These are phyloP conservation scores for Parastagonospora avenae DNA, from an alignment of 2,329 filamentous ascomycete species.

Conservation along the genomic window DNA sequence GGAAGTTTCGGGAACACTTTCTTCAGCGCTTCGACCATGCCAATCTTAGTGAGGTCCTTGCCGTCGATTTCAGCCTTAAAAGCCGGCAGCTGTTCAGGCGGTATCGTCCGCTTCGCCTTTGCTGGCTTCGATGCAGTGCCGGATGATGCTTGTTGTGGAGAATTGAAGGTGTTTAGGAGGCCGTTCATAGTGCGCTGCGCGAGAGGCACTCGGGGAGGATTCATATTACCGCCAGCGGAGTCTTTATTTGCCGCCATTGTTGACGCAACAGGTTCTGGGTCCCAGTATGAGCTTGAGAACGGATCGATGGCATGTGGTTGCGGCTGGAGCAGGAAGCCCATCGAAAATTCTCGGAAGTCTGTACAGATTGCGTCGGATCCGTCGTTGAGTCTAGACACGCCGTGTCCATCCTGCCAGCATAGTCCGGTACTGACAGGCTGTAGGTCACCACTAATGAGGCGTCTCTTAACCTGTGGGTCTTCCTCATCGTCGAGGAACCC, in stretches of 20 bases:
- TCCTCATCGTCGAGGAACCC: conserved; percentile 89
- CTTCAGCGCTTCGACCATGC: conserved; percentile 75
- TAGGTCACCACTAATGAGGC: conserved; percentile 68
- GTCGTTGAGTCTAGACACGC: conserved; percentile 51
- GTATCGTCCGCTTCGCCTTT: conserved; percentile 57
- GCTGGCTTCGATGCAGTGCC: conserved; percentile 35
- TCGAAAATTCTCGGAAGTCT: conserved; percentile 65
- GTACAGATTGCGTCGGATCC: conserved; percentile 53
- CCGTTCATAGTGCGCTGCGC: conserved; percentile 45
- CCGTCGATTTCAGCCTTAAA: conserved; percentile 75
- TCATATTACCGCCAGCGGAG: conserved; percentile 36
- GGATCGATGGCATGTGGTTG: conserved; percentile 74
- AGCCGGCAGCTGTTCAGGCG: conserved; percentile 64
- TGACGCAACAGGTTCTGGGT: conserved; percentile 31
- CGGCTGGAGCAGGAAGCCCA: conserved; percentile 72
- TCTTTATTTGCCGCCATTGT: conserved; percentile 19
- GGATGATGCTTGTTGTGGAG: conserved; percentile 16
- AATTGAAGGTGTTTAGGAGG: conserved; percentile 38
- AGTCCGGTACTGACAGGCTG: conserved; percentile 80
- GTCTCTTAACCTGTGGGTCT: conserved; percentile 59
- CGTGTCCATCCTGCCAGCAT: conserved; percentile 72
- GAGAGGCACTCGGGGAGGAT: conserved; percentile 50
- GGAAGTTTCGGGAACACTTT: conserved; percentile 74
- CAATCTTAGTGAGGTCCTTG: conserved; percentile 74
- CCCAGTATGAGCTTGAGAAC: conserved; percentile 83